phyloP scores from a whole-genome alignment of 352 stramenopile genomes.

The Phytophthora vignae region DNA sequence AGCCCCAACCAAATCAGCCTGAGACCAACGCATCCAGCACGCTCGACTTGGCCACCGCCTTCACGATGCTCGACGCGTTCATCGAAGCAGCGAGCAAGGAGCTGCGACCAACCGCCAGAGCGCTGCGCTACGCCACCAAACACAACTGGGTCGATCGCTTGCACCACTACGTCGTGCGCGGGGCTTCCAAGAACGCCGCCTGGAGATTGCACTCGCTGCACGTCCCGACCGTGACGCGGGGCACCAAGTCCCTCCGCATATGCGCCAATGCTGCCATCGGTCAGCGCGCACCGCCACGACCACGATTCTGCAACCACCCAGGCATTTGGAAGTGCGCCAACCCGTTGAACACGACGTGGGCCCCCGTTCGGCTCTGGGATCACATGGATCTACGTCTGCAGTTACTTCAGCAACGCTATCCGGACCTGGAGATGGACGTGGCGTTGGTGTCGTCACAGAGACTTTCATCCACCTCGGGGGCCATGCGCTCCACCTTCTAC shows the following conservation, averaged over 20 bases:
- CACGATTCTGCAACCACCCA: conserved; percentile 38
- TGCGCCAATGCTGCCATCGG: background rate
- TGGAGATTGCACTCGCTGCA: conserved; percentile 43
- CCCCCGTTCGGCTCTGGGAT: conserved; percentile 34
- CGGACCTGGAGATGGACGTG: conserved; percentile 38
- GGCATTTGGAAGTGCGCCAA: conserved; percentile 42
- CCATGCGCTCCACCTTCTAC: conserved; percentile 18
- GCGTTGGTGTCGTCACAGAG: conserved; percentile 34
- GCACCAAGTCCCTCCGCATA: conserved; percentile 1
- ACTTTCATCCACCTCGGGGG: conserved; percentile 17
- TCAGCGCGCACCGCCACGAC: conserved; percentile 13
- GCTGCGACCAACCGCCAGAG: background rate
- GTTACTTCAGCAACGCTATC: conserved; percentile 30
- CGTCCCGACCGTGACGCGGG: conserved; percentile 5
- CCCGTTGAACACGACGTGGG: conserved; percentile 17
- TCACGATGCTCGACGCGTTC: conserved; percentile 46
- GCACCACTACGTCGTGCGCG: conserved; percentile 39
- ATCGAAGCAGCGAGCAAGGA: conserved; percentile 15
- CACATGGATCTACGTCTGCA: conserved; percentile 42
- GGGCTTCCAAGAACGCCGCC: conserved; percentile 18
- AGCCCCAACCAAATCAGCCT: conserved; percentile 2
- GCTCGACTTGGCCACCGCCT: conserved; percentile 31
- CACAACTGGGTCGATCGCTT: conserved; percentile 54
- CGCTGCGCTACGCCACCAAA: conserved; percentile 36
- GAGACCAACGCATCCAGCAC: conserved; percentile 11